Conservation (phyloP, 805 yeast species). For the Pichia manshurica region DNA sequence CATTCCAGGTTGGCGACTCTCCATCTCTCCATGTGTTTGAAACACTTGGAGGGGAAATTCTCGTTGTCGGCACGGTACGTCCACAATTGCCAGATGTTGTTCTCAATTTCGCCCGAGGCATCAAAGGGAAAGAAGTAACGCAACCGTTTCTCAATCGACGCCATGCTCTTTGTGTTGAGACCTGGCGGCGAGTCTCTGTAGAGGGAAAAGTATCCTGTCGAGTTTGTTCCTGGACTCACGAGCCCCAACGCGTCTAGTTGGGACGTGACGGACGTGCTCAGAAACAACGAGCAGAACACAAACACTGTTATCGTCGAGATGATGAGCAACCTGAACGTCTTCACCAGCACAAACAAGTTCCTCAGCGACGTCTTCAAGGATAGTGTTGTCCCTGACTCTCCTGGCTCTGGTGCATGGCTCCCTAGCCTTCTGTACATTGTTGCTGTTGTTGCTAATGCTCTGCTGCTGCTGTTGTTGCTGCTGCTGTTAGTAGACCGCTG, state of each 20-base stretch:
- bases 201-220: neutral
- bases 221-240: slow-evolving; percentile 5
- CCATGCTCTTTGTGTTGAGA: slow-evolving; percentile 20
- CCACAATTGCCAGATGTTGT: slow-evolving; percentile 30
- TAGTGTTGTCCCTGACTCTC: neutral
- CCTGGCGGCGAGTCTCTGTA: slow-evolving; percentile 18
- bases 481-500: too few species aligned
- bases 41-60: slow-evolving; percentile 28
- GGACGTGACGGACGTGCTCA: neutral
- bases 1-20: slow-evolving; percentile 27
- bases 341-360: neutral
- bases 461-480: too few species aligned
- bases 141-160: slow-evolving; percentile 25
- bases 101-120: slow-evolving; percentile 21
- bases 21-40: slow-evolving; percentile 31
- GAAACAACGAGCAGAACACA: slow-evolving; percentile 1
- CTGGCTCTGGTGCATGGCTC: neutral
- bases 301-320: slow-evolving; percentile 1
- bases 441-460: neutral
- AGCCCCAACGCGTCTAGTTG: slow-evolving; percentile 6
- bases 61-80: slow-evolving; percentile 21
- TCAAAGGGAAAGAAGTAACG: slow-evolving; percentile 24
- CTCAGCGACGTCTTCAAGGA: neutral
- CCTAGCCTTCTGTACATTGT: slow-evolving; percentile 12
- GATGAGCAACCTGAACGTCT: slow-evolving; percentile 2